These are phyloP conservation scores for Catharanthus roseus DNA, from an alignment of 257 asterid genomes.

Conservation along the genomic window DNA sequence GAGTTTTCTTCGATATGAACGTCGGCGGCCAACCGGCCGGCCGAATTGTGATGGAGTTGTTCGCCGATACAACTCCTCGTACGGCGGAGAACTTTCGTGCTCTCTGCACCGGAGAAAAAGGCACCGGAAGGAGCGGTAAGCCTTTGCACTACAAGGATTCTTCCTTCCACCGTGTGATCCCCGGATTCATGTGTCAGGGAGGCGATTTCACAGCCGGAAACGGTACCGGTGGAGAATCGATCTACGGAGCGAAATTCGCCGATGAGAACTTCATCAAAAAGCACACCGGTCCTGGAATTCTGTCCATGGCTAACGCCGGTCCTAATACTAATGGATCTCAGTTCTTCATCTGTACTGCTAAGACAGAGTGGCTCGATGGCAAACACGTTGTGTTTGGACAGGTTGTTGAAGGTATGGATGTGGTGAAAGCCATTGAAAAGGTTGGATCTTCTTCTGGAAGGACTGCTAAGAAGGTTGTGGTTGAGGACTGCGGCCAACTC, in stretches of 20 bases:
- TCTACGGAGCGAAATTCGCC: constrained; percentile 54
- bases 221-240: constrained; percentile 78
- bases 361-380: constrained; percentile 65
- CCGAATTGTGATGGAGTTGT: constrained; percentile 49
- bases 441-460: constrained; percentile 43
- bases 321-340: constrained; percentile 64
- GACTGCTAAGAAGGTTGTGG: constrained; percentile 37
- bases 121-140: constrained; percentile 44
- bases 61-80: constrained; percentile 46
- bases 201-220: constrained; percentile 72
- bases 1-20: constrained; percentile 52
- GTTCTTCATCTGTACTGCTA: constrained; percentile 56
- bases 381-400: constrained; percentile 69
- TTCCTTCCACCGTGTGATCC: constrained; percentile 54
- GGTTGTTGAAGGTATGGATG: constrained; percentile 52
- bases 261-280: constrained; percentile 61
- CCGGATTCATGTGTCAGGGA: constrained; percentile 58
- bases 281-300: constrained; percentile 60
- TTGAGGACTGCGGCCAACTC: constrained; percentile 58
- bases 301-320: constrained; percentile 74
- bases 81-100: constrained; percentile 74
- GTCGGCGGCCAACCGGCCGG: constrained; percentile 40
- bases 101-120: constrained; percentile 75
- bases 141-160: constrained; percentile 66
- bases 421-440: constrained; percentile 43